Evolutionary conservation across 352 stramenopile species (phyloP).

Genomic region (Pythium phragmiticola): DNA sequence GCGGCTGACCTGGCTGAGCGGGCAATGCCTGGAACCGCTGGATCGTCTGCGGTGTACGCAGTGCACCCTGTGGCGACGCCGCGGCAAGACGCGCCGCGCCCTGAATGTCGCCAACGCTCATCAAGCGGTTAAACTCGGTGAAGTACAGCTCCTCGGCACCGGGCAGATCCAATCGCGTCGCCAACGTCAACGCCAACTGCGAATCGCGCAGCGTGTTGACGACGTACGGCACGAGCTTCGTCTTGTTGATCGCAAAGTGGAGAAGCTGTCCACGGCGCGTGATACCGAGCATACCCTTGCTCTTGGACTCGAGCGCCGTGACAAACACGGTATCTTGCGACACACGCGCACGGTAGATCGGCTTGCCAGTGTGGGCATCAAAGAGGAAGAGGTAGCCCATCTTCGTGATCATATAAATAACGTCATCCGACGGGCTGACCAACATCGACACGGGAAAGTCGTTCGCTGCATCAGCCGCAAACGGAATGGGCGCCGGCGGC

Average conservation of each 20-base stretch:
- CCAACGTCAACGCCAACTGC: slow-evolving; percentile 94
- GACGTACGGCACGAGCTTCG: slow-evolving; percentile 98
- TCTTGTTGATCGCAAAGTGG: slow-evolving; percentile 97
- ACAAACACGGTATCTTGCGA: slow-evolving; percentile 98
- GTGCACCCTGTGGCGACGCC: slow-evolving; percentile 86
- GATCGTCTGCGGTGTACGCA: slow-evolving; percentile 98
- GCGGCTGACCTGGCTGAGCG: slow-evolving; percentile 93
- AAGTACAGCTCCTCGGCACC: slow-evolving; percentile 99
- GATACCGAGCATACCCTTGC: slow-evolving; percentile 97
- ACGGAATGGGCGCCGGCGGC: slow-evolving; percentile 92
- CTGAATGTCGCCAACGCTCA: slow-evolving; percentile 82
- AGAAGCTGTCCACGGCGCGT: slow-evolving; percentile 97
- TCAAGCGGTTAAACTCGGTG: slow-evolving; percentile 97
- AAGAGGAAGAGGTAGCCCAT: slow-evolving; percentile 99
- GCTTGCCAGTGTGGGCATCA: slow-evolving; percentile 98
- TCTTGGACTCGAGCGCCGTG: slow-evolving; percentile 88
- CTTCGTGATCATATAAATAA: slow-evolving; percentile 99
- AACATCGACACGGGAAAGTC: slow-evolving; percentile 99
- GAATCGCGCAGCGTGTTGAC: slow-evolving; percentile 97
- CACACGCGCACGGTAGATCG: slow-evolving; percentile 97
- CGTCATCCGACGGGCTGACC: slow-evolving; percentile 88
- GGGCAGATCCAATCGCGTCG: slow-evolving; percentile 95
- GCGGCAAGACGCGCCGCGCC: slow-evolving; percentile 87
- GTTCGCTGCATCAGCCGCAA: slow-evolving; percentile 94
- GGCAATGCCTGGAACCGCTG: slow-evolving; percentile 98